Evolutionary conservation across 2,329 filamentous ascomycete species (phyloP), one percentile per base, ranked within the genome.

Genomic region (Claviceps capensis): DNA sequence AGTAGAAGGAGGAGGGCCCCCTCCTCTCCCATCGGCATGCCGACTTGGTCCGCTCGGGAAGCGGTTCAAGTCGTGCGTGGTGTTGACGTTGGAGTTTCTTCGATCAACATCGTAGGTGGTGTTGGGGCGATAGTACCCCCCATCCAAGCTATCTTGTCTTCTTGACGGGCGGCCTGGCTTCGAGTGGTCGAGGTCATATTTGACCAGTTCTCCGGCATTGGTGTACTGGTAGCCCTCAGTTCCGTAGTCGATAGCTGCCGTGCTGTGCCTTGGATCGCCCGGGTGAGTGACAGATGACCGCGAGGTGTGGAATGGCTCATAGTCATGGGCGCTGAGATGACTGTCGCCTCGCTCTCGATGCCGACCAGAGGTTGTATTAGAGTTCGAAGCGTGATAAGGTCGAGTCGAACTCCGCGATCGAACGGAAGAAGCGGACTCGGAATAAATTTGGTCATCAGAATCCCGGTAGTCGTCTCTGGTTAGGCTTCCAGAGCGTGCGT

Each of bases 1-100:
- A 3, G 81, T 86, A 5, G 82, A 79, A 4, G 83, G 83, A 9
- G 86, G 85, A 2, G 84, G 85, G 0, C 76, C 74, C 36, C 76
- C 74, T 36, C 75, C 64, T 23, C 67, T 61, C 43, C 57, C 62
- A 14, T 75, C 72, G 53, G 71, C 68, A 6, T 62, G 62, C 5
- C 65, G 64, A 54, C 55, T 63, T 16, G 58, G 60, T 48, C 60
- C 58, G 49, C 69, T 70, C 54, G 72, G 74, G 30, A 66, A 67
- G 19, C 72, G 73, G 49, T 62, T 64, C 19, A 72, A 56, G 51
- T 79, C 76, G 23, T 63, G 58, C 53, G 60, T 63, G 3, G 72
- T 72, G 54, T 70, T 72, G 55, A 75, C 65, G 52, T 73, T 77
- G 53, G 77, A 71, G 44, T 69, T 66, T 49, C 66, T 60, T 52